These are phyloP conservation scores for Neolentinus lepideus DNA, from an alignment of 1,284 basidiomycete genomes.

Conservation along the genomic window DNA sequence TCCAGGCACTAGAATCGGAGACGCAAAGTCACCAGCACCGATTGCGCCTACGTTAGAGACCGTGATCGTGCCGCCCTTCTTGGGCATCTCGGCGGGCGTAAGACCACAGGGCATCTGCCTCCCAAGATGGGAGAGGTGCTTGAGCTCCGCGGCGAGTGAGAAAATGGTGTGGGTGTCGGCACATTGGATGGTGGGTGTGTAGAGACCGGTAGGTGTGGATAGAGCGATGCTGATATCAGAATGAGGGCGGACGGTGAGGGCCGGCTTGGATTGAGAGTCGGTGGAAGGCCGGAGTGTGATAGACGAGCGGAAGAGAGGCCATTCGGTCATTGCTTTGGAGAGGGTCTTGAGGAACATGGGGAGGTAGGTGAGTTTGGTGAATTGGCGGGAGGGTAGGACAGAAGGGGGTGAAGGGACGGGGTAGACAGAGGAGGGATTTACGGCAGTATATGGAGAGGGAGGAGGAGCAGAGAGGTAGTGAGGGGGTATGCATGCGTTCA, in stretches of 20 bases:
- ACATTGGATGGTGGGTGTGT: constrained; percentile 76
- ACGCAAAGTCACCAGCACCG: constrained; percentile 65
- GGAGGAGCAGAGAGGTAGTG: constrained; percentile 42
- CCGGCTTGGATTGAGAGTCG: constrained; percentile 37
- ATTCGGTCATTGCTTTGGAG: constrained; percentile 73
- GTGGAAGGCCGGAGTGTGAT: constrained; percentile 37
- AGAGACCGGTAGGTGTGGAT: constrained; percentile 78
- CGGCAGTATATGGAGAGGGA: constrained; percentile 19
- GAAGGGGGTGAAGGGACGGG: constrained; percentile 30
- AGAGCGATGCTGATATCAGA: constrained; percentile 74
- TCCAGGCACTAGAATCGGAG: constrained; percentile 80
- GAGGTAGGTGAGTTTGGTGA: constrained; percentile 71
- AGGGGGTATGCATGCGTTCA: constrained; percentile 67
- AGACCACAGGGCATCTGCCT: constrained; percentile 60
- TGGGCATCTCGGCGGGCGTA: constrained; percentile 57
- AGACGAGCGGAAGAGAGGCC: constrained; percentile 75
- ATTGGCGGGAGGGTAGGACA: constrained; percentile 42
- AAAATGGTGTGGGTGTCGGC: constrained; percentile 59
- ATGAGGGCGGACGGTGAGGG: constrained; percentile 59
- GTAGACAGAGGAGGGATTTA: constrained; percentile 43
- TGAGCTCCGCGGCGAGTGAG: constrained; percentile 56
- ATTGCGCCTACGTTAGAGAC: constrained; percentile 85
- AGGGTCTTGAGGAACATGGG: constrained; percentile 86
- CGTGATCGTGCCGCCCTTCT: constrained; percentile 71
- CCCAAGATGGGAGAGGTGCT: constrained; percentile 55